These are phyloP conservation scores for Trichoderma sp. DNA, from an alignment of 2,329 filamentous ascomycete species.

Conservation along the genomic window DNA sequence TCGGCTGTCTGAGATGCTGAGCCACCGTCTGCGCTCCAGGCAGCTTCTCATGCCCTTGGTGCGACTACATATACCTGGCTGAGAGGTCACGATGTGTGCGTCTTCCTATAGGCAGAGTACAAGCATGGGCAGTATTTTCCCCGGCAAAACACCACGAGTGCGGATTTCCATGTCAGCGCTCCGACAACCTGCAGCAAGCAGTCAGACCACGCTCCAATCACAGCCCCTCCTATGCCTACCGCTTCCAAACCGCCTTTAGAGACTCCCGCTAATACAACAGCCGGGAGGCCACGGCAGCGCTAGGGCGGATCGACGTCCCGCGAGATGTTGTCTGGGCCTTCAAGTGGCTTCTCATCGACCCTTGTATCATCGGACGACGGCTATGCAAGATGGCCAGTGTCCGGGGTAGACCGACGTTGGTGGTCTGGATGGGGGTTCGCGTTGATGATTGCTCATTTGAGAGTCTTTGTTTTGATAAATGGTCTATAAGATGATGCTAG, in stretches of 20 bases:
- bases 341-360: background rate
- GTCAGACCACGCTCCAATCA: background rate
- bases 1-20: background rate
- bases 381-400: slow-evolving; percentile 5
- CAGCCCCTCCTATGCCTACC: background rate
- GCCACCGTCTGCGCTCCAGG: background rate
- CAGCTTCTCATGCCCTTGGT: background rate
- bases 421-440: background rate
- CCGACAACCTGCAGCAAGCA: background rate
- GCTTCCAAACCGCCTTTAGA: background rate
- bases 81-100: background rate
- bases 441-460: background rate
- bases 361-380: slow-evolving; percentile 14
- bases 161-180: background rate
- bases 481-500: background rate
- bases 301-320: slow-evolving; percentile 18
- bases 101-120: background rate
- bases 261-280: slow-evolving; percentile 7
- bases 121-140: background rate
- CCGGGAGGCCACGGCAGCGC: slow-evolving; percentile 14
- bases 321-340: background rate
- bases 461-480: background rate
- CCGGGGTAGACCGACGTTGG: background rate
- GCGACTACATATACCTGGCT: background rate
- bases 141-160: background rate